phyloP scores from a whole-genome alignment of 306 rosid species.

The Sophora flavescens region DNA sequence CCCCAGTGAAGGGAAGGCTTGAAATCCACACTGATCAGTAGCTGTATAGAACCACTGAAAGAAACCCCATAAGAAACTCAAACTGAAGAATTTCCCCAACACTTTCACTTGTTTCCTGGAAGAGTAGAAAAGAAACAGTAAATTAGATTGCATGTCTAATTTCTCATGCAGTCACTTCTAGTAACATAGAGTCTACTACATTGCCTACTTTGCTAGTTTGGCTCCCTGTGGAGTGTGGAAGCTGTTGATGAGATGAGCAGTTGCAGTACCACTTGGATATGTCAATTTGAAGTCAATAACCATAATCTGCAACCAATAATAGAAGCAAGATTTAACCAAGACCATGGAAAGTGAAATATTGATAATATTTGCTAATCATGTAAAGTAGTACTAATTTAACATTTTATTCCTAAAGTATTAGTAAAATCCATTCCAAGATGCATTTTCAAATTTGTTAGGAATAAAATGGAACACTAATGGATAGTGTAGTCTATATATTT shows the following conservation, averaged over 20 bases:
- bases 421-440: background rate
- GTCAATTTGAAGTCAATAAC: conserved; percentile 62
- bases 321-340: conserved; percentile 35
- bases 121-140: conserved; percentile 35
- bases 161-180: conserved; percentile 27
- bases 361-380: conserved; percentile 1
- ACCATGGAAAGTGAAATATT: background rate
- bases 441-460: conserved; percentile 22
- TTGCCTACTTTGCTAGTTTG: conserved; percentile 62
- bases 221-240: conserved; percentile 74
- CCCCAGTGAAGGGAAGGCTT: conserved; percentile 59
- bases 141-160: conserved; percentile 17
- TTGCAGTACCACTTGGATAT: conserved; percentile 77
- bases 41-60: conserved; percentile 68
- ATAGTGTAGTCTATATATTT: conserved; percentile 26
- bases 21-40: conserved; percentile 59
- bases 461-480: background rate
- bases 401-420: background rate
- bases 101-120: conserved; percentile 63
- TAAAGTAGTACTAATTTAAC: background rate
- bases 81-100: conserved; percentile 61
- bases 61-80: conserved; percentile 65
- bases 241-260: conserved; percentile 70
- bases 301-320: conserved; percentile 54
- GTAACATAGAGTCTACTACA: conserved; percentile 6